A percentile compares a stretch with the other conserved stretches of the same genome.
These are phyloP conservation scores for Narthecium ossifragum DNA, from an alignment of 106 monocot species.

Conservation along the genomic window DNA sequence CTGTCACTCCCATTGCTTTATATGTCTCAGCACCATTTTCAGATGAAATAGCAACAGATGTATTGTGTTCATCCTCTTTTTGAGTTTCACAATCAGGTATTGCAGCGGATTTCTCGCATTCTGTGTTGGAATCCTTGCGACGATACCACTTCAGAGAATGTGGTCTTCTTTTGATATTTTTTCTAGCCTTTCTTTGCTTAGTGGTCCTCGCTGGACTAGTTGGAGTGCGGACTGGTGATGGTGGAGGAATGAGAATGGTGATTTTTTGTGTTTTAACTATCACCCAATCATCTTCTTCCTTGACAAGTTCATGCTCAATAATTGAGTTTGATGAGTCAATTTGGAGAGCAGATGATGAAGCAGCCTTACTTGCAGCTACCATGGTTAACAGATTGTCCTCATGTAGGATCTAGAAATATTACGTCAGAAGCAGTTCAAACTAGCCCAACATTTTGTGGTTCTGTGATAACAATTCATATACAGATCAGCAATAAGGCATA, in stretches of 20 bases:
- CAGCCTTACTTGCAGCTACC: too few relatives aligned
- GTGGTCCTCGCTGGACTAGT: background rate
- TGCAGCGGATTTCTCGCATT: conserved; percentile 1
- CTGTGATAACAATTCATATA: too few relatives aligned
- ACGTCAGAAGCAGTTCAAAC: too few relatives aligned
- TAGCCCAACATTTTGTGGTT: too few relatives aligned
- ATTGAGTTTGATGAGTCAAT: conserved; percentile 1
- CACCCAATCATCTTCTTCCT: conserved; percentile 61
- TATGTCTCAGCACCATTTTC: background rate
- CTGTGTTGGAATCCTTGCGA: background rate
- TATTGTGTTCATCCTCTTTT: background rate
- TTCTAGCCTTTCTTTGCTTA: conserved; percentile 3
- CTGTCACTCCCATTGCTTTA: too few relatives aligned
- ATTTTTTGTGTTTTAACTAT: conserved; percentile 63
- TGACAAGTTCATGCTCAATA: conserved; percentile 19
- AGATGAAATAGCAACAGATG: background rate
- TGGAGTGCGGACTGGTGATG: conserved; percentile 25
- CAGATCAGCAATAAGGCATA: too few relatives aligned
- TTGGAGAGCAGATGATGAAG: background rate
- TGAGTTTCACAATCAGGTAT: background rate
- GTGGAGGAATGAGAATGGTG: conserved; percentile 51
- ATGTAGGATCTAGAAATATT: too few relatives aligned
- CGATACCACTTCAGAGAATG: background rate
- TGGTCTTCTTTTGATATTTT: background rate
- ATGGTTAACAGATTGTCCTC: too few relatives aligned